Conservation (phyloP, 1,284 basidiomycete genomes). For the Irpex lacteus region DNA sequence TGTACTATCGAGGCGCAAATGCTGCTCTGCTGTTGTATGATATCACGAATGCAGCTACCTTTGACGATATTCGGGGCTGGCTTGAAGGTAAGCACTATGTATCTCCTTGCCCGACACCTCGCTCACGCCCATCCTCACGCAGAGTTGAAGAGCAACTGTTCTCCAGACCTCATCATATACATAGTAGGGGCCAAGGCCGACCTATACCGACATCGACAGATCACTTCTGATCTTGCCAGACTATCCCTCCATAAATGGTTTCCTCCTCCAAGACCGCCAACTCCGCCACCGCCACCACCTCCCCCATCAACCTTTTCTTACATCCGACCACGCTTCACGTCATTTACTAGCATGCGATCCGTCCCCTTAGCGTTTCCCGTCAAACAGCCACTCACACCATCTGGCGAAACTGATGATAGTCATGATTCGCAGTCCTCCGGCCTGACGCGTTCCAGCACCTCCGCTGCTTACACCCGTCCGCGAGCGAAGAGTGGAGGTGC, state of each 20-base stretch:
- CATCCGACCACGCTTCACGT: slow-evolving; percentile 83
- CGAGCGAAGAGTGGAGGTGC: slow-evolving; percentile 30
- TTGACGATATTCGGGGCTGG: slow-evolving; percentile 92
- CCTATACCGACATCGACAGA: slow-evolving; percentile 64
- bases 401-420: slow-evolving; percentile 24
- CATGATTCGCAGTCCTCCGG: slow-evolving; percentile 27
- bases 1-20: slow-evolving; percentile 99
- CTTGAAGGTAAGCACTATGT: slow-evolving; percentile 65
- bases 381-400: slow-evolving; percentile 23
- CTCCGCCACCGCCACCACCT: slow-evolving; percentile 52
- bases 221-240: slow-evolving; percentile 78
- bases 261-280: slow-evolving; percentile 67
- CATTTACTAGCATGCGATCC: slow-evolving; percentile 72
- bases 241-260: slow-evolving; percentile 82
- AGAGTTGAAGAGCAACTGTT: slow-evolving; percentile 90
- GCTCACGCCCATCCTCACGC: slow-evolving; percentile 3
- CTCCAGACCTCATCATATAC: slow-evolving; percentile 82
- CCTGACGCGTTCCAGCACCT: slow-evolving; percentile 31
- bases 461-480: slow-evolving; percentile 27
- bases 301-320: slow-evolving; percentile 72
- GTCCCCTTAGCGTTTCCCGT: slow-evolving; percentile 22
- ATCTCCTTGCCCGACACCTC: not conserved
- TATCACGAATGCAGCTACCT: slow-evolving; percentile 88
- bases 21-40: slow-evolving; percentile 97
- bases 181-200: slow-evolving; percentile 92